Percentiles rank a stretch among this genome's conserved stretches.
Conservation (phyloP, 208 protist genomes). For the Balamuthia mandrillaris region DNA sequence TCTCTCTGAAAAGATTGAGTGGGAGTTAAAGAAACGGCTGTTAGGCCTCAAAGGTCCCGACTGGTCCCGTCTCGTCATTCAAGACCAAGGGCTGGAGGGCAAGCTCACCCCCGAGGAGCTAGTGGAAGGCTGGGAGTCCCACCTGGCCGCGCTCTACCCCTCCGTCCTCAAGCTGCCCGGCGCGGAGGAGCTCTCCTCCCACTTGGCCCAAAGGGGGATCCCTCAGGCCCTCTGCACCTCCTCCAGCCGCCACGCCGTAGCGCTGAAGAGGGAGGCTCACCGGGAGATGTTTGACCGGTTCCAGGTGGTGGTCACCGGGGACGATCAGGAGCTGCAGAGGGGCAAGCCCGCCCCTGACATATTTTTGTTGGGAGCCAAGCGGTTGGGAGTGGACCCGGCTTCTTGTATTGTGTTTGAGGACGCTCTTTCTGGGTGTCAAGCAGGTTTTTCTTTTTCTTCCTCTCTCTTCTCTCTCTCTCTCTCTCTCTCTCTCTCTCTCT, state of each 20-base stretch:
- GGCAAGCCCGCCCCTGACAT: slow-evolving; percentile 60
- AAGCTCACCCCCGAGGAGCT: slow-evolving; percentile 42
- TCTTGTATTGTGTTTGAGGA: slow-evolving; percentile 57
- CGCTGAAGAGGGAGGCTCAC: slow-evolving; percentile 42
- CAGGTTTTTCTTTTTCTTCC: no score
- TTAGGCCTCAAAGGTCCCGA: not conserved
- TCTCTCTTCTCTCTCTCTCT: no score
- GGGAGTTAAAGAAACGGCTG: slow-evolving; percentile 10
- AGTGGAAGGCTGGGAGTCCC: slow-evolving; percentile 12
- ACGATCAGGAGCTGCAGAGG: slow-evolving; percentile 38
- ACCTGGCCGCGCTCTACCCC: slow-evolving; percentile 41
- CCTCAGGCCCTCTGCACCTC: slow-evolving; percentile 28
- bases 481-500: no score
- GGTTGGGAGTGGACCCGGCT: slow-evolving; percentile 9
- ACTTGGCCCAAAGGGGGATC: slow-evolving; percentile 33
- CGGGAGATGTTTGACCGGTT: slow-evolving; percentile 36
- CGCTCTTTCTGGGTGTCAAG: slow-evolving; percentile 36
- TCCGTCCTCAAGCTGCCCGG: not conserved
- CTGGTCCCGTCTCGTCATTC: slow-evolving; percentile 13
- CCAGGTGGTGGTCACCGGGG: slow-evolving; percentile 5
- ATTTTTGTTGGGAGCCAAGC: slow-evolving; percentile 41
- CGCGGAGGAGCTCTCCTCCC: slow-evolving; percentile 1
- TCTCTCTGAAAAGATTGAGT: not conserved
- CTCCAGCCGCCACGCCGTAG: not conserved
- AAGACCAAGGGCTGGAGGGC: not conserved